Percentiles rank a stretch among this genome's conserved stretches.
phyloP scores from a whole-genome alignment of 2,329 filamentous ascomycete genomes.

The Aspergillus vadensis region DNA sequence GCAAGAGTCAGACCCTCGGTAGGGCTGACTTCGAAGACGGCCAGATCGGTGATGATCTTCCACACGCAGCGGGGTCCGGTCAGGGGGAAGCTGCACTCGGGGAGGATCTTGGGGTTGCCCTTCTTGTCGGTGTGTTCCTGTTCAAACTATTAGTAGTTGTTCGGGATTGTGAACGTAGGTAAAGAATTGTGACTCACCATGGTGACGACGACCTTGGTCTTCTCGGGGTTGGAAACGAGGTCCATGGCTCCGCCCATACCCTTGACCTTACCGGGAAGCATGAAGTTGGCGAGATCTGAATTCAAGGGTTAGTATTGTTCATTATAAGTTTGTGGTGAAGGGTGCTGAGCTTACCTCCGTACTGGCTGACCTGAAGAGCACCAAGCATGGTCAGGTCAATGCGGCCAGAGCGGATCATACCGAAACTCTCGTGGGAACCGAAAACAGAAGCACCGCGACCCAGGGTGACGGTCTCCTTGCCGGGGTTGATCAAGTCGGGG shows the following conservation, averaged over 20 bases:
- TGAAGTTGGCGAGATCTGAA: slow-evolving; percentile 79
- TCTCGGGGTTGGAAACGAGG: slow-evolving; percentile 70
- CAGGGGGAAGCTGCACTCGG: slow-evolving; percentile 63
- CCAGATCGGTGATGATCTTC: slow-evolving; percentile 73
- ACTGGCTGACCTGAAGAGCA: slow-evolving; percentile 76
- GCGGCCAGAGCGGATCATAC: slow-evolving; percentile 83
- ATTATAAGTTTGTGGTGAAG: background rate
- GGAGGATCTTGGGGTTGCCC: slow-evolving; percentile 66
- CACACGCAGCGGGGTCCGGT: slow-evolving; percentile 67
- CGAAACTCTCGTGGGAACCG: slow-evolving; percentile 79
- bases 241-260: slow-evolving; percentile 83
- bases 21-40: slow-evolving; percentile 73
- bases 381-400: slow-evolving; percentile 84
- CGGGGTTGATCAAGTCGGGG: slow-evolving; percentile 79
- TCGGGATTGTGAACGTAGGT: too few relatives aligned
- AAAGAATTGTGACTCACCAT: slow-evolving; percentile 41
- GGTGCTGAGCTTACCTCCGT: slow-evolving; percentile 50
- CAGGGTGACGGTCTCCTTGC: slow-evolving; percentile 84
- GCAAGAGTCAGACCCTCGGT: slow-evolving; percentile 56
- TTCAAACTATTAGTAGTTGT: background rate
- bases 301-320: slow-evolving; percentile 11
- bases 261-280: slow-evolving; percentile 84
- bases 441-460: slow-evolving; percentile 74
- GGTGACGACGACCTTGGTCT: slow-evolving; percentile 71
- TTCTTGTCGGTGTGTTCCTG: slow-evolving; percentile 69